These are phyloP conservation scores for Neocatenulostroma microsporum DNA, from an alignment of 2,329 filamentous ascomycete genomes.

Conservation along the genomic window DNA sequence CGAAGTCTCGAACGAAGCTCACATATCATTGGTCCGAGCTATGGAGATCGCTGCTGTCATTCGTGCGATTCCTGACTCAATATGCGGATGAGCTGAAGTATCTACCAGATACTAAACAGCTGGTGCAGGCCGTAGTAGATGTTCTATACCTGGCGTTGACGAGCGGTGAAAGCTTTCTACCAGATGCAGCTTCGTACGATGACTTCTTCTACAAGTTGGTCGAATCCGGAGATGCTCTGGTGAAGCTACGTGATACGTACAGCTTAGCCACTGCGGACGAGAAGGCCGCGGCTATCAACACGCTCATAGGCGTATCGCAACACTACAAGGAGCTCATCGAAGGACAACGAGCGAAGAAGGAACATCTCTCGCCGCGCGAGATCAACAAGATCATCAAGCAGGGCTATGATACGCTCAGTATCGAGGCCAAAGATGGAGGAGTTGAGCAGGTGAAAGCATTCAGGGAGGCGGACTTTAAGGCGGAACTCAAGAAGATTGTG, in stretches of 20 bases:
- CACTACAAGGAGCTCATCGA: conserved; percentile 83
- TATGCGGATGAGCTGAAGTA: conserved; percentile 71
- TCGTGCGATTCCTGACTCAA: conserved; percentile 82
- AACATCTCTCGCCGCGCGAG: conserved; percentile 65
- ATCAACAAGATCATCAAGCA: conserved; percentile 90
- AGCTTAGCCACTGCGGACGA: conserved; percentile 31
- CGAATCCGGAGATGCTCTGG: conserved; percentile 75
- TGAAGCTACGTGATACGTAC: conserved; percentile 76
- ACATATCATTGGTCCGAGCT: conserved; percentile 92
- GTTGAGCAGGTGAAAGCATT: conserved; percentile 80
- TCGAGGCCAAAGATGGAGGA: conserved; percentile 72
- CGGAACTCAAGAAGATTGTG: conserved; percentile 77
- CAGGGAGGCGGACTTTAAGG: conserved; percentile 77
- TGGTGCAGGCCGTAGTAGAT: conserved; percentile 73
- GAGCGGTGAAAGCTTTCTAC: conserved; percentile 82
- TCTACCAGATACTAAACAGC: conserved; percentile 59
- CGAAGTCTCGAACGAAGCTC: conserved; percentile 71
- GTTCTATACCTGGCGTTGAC: conserved; percentile 77
- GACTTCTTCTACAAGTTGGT: conserved; percentile 98
- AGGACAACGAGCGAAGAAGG: conserved; percentile 49
- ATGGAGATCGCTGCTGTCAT: conserved; percentile 78
- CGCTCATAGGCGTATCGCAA: conserved; percentile 68
- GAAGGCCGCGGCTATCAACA: conserved; percentile 64
- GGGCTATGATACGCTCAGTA: conserved; percentile 89
- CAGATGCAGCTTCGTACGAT: conserved; percentile 79